Evolutionary conservation across 148 eudicot genomes (phyloP), one percentile per base, ranked within the genome.

Genomic region (Fagopyrum tataricum): DNA sequence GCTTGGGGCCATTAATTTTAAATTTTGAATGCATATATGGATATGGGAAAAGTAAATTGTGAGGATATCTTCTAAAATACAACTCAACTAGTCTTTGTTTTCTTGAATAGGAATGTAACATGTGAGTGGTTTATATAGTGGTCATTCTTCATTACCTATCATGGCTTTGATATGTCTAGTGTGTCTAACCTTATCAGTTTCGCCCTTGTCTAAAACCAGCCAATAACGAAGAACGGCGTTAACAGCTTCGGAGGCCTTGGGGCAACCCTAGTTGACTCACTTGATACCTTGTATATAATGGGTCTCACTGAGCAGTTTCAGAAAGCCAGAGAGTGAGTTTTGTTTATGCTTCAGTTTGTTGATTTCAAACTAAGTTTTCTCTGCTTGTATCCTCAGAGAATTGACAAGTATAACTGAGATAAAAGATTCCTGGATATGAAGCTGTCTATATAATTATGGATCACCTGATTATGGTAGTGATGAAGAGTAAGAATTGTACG

Each of bases 241-340:
- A 86, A 96, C 76, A 96, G 99, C 89, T 96, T 96, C 77, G 99
- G 99, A 71, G 99, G 99, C 79, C 96, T 96, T 76, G 99, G 99
- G 76, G 99, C 99, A 64, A 96, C 97, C 64, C 71, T 96, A 69
- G 77, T 96, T 76, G 99, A 96, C 81, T 82, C 97, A 41, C 92
- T 96, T 77, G 99, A 92, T 83, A 96, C 99, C 20, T 76, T 96
- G 85, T 92, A 92, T 73, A 92, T 96, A 77, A 96, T 96, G 99
- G 99, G 96, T 40, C 86, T 96, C 51, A 84, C 90, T 53, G 99
- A 96, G 70, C 95, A 96, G 82, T 96, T 96, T 74, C 94, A 92
- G 79, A 92, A 82, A 80, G 99, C 99, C 75, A 85, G 85, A 89
- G 97, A 87, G 99, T 96, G 77, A 88, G 97, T 85, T 78, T 69